These are phyloP conservation scores for Tanozyma kutaoensis DNA, from an alignment of 805 yeast species.

Conservation along the genomic window DNA sequence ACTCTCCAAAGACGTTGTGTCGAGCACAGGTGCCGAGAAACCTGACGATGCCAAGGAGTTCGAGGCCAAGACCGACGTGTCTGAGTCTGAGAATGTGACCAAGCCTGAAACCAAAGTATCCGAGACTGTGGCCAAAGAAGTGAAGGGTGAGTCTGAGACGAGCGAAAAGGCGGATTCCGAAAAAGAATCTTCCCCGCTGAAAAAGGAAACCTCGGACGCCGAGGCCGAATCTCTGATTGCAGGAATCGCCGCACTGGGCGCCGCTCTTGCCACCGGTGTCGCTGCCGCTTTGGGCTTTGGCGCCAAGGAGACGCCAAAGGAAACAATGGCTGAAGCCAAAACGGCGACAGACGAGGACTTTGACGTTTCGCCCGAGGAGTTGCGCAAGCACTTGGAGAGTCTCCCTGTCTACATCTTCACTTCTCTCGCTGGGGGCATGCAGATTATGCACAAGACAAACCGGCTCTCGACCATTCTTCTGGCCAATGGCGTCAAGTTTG, in stretches of 20 bases:
- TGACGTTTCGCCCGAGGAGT: constrained; percentile 23
- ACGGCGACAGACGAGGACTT: too few relatives aligned
- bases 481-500: constrained; percentile 58
- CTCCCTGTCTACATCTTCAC: constrained; percentile 68
- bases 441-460: constrained; percentile 65
- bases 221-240: neutral
- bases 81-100: constrained; percentile 1
- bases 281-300: too few relatives aligned
- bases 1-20: too few relatives aligned
- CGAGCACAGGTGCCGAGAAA: constrained; percentile 3
- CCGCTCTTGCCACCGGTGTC: too few relatives aligned
- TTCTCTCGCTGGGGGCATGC: constrained; percentile 80
- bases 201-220: neutral
- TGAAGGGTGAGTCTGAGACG: neutral
- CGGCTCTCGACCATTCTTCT: constrained; percentile 60
- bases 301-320: neutral
- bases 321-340: neutral
- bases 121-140: constrained; percentile 1
- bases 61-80: neutral
- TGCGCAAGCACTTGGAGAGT: constrained; percentile 28
- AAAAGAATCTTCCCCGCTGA: neutral
- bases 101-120: constrained; percentile 1
- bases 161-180: neutral
- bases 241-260: too few relatives aligned
- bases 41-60: neutral